Evolutionary conservation across 2,329 filamentous ascomycete species (phyloP).

Genomic region (Coniochaeta prunicola): DNA sequence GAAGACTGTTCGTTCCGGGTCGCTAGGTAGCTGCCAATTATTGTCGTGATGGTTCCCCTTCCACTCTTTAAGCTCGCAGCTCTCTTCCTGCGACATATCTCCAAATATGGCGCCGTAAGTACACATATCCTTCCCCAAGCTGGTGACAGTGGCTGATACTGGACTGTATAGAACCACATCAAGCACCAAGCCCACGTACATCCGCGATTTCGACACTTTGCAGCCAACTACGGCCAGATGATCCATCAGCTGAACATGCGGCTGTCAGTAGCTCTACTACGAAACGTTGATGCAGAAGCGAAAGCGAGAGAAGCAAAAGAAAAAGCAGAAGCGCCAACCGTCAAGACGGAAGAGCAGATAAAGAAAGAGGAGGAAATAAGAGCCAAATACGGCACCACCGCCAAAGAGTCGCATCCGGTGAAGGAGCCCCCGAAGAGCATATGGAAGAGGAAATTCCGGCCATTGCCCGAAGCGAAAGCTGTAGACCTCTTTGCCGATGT

Average conservation of each 20-base stretch:
- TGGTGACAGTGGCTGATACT: slow-evolving; percentile 5
- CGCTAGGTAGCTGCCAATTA: background rate
- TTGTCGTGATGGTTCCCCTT: slow-evolving; percentile 49
- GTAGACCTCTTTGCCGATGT: slow-evolving; percentile 63
- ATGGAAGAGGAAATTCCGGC: slow-evolving; percentile 55
- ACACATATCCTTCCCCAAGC: background rate
- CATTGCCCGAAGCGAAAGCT: slow-evolving; percentile 57
- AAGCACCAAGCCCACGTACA: slow-evolving; percentile 61
- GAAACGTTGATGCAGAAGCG: slow-evolving; percentile 49
- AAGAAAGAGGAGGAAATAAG: slow-evolving; percentile 44
- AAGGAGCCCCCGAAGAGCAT: slow-evolving; percentile 32
- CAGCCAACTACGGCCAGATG: slow-evolving; percentile 53
- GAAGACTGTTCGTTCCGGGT: background rate
- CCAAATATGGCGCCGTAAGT: slow-evolving; percentile 62
- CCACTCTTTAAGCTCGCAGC: slow-evolving; percentile 61
- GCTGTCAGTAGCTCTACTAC: slow-evolving; percentile 50
- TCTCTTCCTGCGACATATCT: slow-evolving; percentile 57
- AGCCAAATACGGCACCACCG: slow-evolving; percentile 32
- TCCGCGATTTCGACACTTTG: slow-evolving; percentile 50
- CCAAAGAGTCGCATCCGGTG: slow-evolving; percentile 31
- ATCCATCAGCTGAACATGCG: slow-evolving; percentile 65
- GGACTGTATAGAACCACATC: slow-evolving; percentile 50
- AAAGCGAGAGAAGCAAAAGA: slow-evolving; percentile 55
- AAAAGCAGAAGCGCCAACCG: slow-evolving; percentile 55
- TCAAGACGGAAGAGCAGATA: slow-evolving; percentile 56